phyloP scores from a whole-genome alignment of 2,329 filamentous ascomycete species.

The Akanthomyces lecanii region DNA sequence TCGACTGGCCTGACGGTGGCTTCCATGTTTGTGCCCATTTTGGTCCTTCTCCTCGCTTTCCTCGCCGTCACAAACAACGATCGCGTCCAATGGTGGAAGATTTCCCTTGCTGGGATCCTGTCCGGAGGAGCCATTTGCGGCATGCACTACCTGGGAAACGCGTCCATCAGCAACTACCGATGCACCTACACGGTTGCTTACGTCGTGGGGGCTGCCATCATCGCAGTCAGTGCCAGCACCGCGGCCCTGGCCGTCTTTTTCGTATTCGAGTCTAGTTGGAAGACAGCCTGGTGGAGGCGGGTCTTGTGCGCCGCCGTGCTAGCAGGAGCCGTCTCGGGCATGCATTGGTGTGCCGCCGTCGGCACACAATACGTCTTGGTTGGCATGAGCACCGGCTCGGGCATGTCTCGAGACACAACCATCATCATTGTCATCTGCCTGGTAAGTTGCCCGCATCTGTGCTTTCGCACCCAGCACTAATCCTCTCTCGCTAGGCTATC shows the following conservation, averaged over 20 bases:
- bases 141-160: constrained; percentile 87
- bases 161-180: constrained; percentile 72
- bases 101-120: constrained; percentile 60
- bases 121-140: constrained; percentile 73
- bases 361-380: constrained; percentile 65
- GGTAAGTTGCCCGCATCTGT: not conserved
- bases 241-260: constrained; percentile 73
- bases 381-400: constrained; percentile 28
- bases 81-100: constrained; percentile 53
- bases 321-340: constrained; percentile 71
- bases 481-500: constrained; percentile 33
- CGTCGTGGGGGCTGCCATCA: constrained; percentile 64
- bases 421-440: constrained; percentile 70
- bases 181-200: constrained; percentile 57
- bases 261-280: constrained; percentile 70
- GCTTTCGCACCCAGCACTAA: not conserved
- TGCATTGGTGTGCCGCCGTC: constrained; percentile 79
- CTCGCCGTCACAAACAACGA: constrained; percentile 60
- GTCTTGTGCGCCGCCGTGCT: constrained; percentile 62
- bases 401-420: constrained; percentile 57
- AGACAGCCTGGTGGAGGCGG: constrained; percentile 73
- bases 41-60: constrained; percentile 70
- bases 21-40: constrained; percentile 75
- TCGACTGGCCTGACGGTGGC: constrained; percentile 66
- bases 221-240: constrained; percentile 68